Conservation (phyloP, 108 stramenopile species). For the Cyclostephanos invisitatus region DNA sequence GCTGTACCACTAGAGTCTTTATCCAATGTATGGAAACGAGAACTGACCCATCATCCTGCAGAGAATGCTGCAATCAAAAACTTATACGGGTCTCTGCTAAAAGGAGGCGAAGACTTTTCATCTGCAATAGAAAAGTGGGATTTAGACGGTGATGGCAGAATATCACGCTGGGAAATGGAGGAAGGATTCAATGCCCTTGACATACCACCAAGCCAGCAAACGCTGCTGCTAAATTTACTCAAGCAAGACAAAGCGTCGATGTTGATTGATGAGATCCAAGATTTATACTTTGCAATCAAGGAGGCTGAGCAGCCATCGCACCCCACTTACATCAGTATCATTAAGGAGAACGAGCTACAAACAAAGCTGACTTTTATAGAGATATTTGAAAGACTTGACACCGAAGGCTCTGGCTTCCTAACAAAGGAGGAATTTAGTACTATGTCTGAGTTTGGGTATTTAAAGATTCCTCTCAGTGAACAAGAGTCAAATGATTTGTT, state of each 20-base stretch:
- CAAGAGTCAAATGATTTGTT: constrained; percentile 27
- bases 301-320: constrained; percentile 18
- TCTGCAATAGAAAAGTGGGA: constrained; percentile 29
- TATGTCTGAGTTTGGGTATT: constrained; percentile 31
- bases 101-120: constrained; percentile 12
- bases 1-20: constrained; percentile 36
- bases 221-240: constrained; percentile 9
- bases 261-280: constrained; percentile 38
- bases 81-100: constrained; percentile 36
- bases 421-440: constrained; percentile 33
- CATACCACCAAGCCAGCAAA: constrained; percentile 24
- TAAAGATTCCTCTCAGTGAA: constrained; percentile 37
- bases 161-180: constrained; percentile 33
- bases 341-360: constrained; percentile 25
- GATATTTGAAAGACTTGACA: constrained; percentile 42
- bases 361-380: constrained; percentile 48
- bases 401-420: constrained; percentile 34
- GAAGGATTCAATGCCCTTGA: constrained; percentile 28
- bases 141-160: constrained; percentile 32
- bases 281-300: constrained; percentile 33
- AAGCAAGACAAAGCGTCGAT: constrained; percentile 20
- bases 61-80: constrained; percentile 33
- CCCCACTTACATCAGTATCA: constrained; percentile 16
- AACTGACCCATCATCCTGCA: constrained; percentile 25
- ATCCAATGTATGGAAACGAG: constrained; percentile 13